phyloP scores from a whole-genome alignment of 257 asterid genomes.

The Orobanche coerulescens region DNA sequence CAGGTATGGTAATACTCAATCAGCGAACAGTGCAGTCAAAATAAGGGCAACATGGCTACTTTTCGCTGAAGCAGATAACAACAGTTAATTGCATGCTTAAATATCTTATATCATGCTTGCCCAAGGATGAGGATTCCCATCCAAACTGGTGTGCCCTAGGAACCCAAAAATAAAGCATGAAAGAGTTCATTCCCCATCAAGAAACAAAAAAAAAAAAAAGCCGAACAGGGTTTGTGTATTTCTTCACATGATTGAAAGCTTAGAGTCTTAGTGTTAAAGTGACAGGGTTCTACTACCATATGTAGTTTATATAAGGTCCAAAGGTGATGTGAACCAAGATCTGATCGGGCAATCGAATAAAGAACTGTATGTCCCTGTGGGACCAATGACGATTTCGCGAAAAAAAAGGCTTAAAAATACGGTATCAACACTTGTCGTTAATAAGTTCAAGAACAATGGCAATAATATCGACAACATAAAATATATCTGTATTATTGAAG shows the following conservation, averaged over 20 bases:
- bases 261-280: not conserved
- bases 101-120: not conserved
- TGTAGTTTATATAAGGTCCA: not conserved
- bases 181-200: not conserved
- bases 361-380: too few species aligned
- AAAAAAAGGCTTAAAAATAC: too few species aligned
- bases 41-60: not conserved
- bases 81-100: not conserved
- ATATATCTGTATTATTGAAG: too few species aligned
- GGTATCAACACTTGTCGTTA: too few species aligned
- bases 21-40: constrained; percentile 3
- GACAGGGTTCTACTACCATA: not conserved
- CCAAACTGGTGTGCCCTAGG: constrained; percentile 7
- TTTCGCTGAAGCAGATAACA: not conserved
- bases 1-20: not conserved
- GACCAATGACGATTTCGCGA: too few species aligned
- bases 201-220: not conserved
- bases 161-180: constrained; percentile 2
- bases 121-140: constrained; percentile 11
- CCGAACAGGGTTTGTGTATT: not conserved
- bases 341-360: too few species aligned
- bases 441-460: too few species aligned
- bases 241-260: constrained; percentile 6
- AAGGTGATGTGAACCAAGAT: too few species aligned
- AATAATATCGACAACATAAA: too few species aligned